phyloP scores from a whole-genome alignment of 345 rosid genomes.

The Syzygium oleosum region DNA sequence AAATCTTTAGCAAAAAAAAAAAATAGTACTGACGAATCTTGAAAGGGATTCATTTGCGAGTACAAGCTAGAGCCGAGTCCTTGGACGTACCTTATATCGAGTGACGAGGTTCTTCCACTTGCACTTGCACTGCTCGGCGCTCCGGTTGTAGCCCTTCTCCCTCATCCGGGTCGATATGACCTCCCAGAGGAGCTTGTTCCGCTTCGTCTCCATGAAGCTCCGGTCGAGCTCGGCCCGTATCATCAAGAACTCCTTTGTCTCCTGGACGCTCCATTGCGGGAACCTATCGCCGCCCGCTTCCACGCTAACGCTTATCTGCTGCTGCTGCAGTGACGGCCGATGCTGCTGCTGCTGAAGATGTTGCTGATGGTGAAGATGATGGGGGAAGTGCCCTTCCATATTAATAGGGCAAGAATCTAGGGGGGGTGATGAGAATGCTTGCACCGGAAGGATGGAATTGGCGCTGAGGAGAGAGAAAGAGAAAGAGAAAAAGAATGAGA shows the following conservation, averaged over 20 bases:
- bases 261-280: constrained; percentile 94
- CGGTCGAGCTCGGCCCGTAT: constrained; percentile 83
- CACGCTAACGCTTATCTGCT: constrained; percentile 28
- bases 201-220: constrained; percentile 88
- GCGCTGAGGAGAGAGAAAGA: not conserved
- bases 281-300: constrained; percentile 48
- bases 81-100: constrained; percentile 66
- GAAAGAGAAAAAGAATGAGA: not conserved
- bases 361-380: constrained; percentile 31
- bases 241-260: constrained; percentile 72
- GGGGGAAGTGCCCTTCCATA: constrained; percentile 46
- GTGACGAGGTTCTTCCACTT: constrained; percentile 99
- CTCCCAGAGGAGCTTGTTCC: constrained; percentile 93
- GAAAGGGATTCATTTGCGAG: not conserved
- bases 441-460: constrained; percentile 1
- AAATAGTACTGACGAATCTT: not conserved
- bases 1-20: not conserved
- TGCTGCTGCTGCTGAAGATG: constrained; percentile 16
- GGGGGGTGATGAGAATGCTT: not conserved
- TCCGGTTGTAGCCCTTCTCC: constrained; percentile 75
- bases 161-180: constrained; percentile 67
- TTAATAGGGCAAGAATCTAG: not conserved
- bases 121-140: constrained; percentile 99
- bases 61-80: not conserved
- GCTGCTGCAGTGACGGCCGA: constrained; percentile 32